Evolutionary conservation across 768 basidiomycete species (phyloP).

Genomic region (Tylopilus plumbeoviolaceoides): DNA sequence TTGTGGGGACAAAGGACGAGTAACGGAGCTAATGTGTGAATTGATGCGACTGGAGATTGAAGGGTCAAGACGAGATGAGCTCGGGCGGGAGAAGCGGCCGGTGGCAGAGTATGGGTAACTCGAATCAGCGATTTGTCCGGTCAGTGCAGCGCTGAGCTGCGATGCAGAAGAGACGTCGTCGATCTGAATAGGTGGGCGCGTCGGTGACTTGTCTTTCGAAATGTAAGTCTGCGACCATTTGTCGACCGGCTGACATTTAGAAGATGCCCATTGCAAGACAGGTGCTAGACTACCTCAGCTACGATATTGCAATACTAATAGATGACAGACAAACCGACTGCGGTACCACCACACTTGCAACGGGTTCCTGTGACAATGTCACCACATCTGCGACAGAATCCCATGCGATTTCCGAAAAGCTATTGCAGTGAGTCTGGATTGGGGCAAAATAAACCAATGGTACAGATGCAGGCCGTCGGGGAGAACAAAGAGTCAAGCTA

Average conservation of each 20-base stretch:
- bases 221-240: constrained; percentile 82
- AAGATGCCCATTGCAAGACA: constrained; percentile 56
- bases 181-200: constrained; percentile 28
- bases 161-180: constrained; percentile 9
- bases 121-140: constrained; percentile 2
- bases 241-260: constrained; percentile 48
- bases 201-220: constrained; percentile 48
- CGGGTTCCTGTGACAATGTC: constrained; percentile 70
- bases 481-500: constrained; percentile 1
- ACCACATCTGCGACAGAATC: constrained; percentile 82
- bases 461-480: not conserved
- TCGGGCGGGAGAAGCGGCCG: constrained; percentile 51
- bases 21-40: constrained; percentile 53
- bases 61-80: constrained; percentile 31
- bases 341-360: constrained; percentile 76
- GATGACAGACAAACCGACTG: constrained; percentile 59
- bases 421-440: not conserved
- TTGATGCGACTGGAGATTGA: constrained; percentile 47
- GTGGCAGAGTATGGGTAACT: constrained; percentile 4
- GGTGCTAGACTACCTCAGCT: constrained; percentile 46
- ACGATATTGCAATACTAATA: not conserved
- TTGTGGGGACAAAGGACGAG: constrained; percentile 56
- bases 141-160: constrained; percentile 9
- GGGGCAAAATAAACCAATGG: not conserved
- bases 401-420: constrained; percentile 44